phyloP scores from a whole-genome alignment of 306 rosid genomes.

The Quercus wislizeni region DNA sequence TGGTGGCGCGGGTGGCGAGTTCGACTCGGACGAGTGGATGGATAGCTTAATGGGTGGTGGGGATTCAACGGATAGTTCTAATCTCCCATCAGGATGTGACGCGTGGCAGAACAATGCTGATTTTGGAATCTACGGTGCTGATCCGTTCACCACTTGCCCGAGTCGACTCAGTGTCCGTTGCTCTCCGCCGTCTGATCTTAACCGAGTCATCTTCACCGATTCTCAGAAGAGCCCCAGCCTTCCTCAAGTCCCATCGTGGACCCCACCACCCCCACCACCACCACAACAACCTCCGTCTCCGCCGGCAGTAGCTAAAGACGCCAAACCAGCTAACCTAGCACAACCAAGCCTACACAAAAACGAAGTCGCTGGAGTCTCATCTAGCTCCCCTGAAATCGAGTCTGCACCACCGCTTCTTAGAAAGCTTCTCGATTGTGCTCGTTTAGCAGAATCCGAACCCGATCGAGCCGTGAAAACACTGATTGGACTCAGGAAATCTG shows the following conservation, averaged over 20 bases:
- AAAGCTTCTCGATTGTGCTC: conserved; percentile 64
- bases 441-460: conserved; percentile 44
- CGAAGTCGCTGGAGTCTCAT: conserved; percentile 27
- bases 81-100: conserved; percentile 55
- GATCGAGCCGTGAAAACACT: conserved; percentile 61
- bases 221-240: conserved; percentile 22
- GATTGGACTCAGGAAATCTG: conserved; percentile 44
- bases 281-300: conserved; percentile 32
- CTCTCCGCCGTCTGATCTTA: conserved; percentile 65
- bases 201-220: conserved; percentile 57
- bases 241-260: conserved; percentile 41
- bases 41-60: conserved; percentile 75
- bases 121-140: conserved; percentile 48
- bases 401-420: conserved; percentile 68
- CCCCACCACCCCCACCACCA: conserved; percentile 32
- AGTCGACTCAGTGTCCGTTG: conserved; percentile 51
- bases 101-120: conserved; percentile 62
- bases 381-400: conserved; percentile 43
- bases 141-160: conserved; percentile 51
- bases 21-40: conserved; percentile 98
- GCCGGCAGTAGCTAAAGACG: conserved; percentile 26
- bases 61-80: conserved; percentile 75
- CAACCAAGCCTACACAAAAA: conserved; percentile 8
- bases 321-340: conserved; percentile 19
- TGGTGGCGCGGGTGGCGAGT: conserved; percentile 54